Conservation (phyloP, 176 grass and related monocot genomes). For the Hordeum marinum region DNA sequence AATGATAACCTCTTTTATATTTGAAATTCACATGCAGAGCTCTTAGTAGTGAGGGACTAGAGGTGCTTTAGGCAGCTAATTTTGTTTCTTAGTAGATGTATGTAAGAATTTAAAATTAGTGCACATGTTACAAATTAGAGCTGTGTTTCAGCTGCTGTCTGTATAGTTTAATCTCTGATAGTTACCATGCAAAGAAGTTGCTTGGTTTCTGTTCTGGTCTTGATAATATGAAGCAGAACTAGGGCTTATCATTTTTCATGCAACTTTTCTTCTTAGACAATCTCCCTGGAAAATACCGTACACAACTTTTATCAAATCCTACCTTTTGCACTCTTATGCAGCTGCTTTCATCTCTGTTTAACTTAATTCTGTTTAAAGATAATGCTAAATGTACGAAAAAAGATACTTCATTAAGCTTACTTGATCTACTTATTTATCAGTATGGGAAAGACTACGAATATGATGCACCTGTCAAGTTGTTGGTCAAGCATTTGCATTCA, state of each 20-base stretch:
- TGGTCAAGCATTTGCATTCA: conserved; percentile 90
- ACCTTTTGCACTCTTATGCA: neutral
- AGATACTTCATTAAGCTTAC: neutral
- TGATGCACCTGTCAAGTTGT: conserved; percentile 97
- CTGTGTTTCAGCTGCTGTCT: neutral
- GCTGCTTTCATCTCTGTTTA: neutral
- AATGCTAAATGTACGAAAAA: neutral
- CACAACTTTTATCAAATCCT: neutral
- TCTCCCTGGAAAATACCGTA: neutral
- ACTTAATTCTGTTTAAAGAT: neutral
- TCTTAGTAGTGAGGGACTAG: neutral
- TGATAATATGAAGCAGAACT: neutral
- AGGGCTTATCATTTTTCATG: neutral
- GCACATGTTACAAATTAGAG: neutral
- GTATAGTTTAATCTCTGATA: neutral
- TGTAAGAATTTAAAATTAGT: neutral
- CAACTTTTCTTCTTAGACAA: neutral
- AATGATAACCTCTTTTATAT: neutral
- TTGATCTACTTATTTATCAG: conserved; percentile 36
- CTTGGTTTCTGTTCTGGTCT: neutral
- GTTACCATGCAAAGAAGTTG: neutral
- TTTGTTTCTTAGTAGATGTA: neutral
- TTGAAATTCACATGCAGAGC: neutral
- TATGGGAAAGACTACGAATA: conserved; percentile 97
- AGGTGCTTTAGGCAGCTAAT: neutral